Evolutionary conservation across 1,284 basidiomycete genomes (phyloP).

Genomic region (Ganoderma resinaceum): DNA sequence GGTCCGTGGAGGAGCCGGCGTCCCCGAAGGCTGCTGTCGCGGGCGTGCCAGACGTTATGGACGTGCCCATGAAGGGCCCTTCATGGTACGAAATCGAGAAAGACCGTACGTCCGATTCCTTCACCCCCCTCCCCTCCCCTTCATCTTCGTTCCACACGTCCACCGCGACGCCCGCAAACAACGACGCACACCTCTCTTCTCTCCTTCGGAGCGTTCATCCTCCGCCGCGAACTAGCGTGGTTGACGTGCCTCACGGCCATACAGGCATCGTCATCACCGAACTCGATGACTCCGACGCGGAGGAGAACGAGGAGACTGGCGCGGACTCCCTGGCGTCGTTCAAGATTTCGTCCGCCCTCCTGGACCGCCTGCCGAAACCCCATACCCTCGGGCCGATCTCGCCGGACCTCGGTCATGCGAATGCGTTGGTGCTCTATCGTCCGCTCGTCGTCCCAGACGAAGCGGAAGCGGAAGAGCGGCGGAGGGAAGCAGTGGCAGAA

Average conservation of each 20-base stretch:
- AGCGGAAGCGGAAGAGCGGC: slow-evolving; percentile 27
- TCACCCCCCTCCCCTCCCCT: slow-evolving; percentile 11
- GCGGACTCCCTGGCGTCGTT: slow-evolving; percentile 25
- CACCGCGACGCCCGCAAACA: not conserved
- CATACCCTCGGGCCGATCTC: slow-evolving; percentile 20
- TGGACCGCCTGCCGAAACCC: slow-evolving; percentile 45
- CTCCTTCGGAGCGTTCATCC: slow-evolving; percentile 4
- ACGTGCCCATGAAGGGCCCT: slow-evolving; percentile 64
- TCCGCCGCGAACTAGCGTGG: slow-evolving; percentile 20
- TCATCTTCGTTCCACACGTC: slow-evolving; percentile 4
- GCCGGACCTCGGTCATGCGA: slow-evolving; percentile 40
- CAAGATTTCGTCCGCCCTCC: slow-evolving; percentile 53
- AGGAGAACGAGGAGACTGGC: slow-evolving; percentile 26
- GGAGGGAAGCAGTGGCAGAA: slow-evolving; percentile 8
- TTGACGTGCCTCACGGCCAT: slow-evolving; percentile 16
- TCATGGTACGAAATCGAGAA: slow-evolving; percentile 77
- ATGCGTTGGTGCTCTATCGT: slow-evolving; percentile 66
- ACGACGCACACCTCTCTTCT: not conserved
- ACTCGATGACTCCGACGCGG: slow-evolving; percentile 58
- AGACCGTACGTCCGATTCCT: slow-evolving; percentile 59
- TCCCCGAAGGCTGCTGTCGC: slow-evolving; percentile 32
- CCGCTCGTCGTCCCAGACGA: slow-evolving; percentile 44
- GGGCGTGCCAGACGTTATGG: slow-evolving; percentile 36
- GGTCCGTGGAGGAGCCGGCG: slow-evolving; percentile 54
- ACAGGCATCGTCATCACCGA: slow-evolving; percentile 70